Percentiles rank a stretch among this genome's conserved stretches.
Conservation (phyloP, 2,329 filamentous ascomycete genomes). For the Fusarium anthophilum region DNA sequence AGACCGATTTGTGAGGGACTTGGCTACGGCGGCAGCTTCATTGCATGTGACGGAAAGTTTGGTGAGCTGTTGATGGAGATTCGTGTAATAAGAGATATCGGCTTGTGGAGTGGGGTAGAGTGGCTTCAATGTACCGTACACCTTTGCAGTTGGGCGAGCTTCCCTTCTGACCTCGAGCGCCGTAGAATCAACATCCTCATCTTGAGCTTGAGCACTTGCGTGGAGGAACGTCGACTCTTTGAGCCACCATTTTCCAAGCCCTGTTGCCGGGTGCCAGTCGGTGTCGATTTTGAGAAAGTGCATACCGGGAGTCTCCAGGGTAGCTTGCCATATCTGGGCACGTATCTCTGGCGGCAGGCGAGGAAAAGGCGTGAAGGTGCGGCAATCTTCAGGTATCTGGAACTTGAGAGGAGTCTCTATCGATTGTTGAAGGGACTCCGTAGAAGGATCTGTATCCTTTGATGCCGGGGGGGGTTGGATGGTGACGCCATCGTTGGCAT, state of each 20-base stretch:
- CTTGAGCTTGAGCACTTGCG: conserved; percentile 10
- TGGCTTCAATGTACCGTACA: conserved; percentile 36
- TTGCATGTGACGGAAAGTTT: conserved; percentile 42
- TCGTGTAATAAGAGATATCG: conserved; percentile 48
- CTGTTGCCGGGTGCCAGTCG: conserved; percentile 15
- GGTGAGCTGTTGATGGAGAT: conserved; percentile 42
- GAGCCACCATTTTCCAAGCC: conserved; percentile 39
- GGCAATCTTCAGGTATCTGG: conserved; percentile 44
- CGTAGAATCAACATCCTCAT: conserved; percentile 35
- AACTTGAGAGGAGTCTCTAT: conserved; percentile 42
- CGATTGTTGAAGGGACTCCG: not conserved
- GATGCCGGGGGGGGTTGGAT: not conserved
- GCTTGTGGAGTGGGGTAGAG: conserved; percentile 43
- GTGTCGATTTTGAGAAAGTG: conserved; percentile 47
- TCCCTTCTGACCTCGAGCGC: conserved; percentile 39
- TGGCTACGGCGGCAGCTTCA: conserved; percentile 40
- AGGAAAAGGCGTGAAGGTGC: conserved; percentile 45
- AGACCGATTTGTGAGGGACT: conserved; percentile 31
- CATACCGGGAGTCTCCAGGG: conserved; percentile 47
- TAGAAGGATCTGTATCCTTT: not conserved
- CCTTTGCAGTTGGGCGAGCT: conserved; percentile 19
- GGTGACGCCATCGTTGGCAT: not conserved
- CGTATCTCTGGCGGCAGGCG: conserved; percentile 50
- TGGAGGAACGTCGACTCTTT: conserved; percentile 3
- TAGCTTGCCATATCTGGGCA: conserved; percentile 47